A percentile compares a stretch with the other conserved stretches of the same genome.
These are phyloP conservation scores for Aspergillus ochraceoroseus DNA, from an alignment of 2,329 filamentous ascomycete genomes.

Conservation along the genomic window DNA sequence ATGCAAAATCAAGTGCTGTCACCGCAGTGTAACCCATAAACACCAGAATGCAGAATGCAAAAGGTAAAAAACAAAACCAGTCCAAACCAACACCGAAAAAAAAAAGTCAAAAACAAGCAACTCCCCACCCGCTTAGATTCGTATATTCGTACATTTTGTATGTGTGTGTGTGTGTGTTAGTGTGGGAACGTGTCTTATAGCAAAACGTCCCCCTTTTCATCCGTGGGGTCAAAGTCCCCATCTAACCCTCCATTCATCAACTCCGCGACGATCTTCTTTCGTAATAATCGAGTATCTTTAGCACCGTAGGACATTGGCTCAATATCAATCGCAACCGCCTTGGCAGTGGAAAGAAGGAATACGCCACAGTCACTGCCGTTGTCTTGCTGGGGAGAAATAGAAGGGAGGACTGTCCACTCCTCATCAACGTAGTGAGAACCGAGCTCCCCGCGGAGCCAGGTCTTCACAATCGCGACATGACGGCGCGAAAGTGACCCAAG, in stretches of 20 bases:
- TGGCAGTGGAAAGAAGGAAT: conserved; percentile 48
- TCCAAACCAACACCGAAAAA: conserved; percentile 1
- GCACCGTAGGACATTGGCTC: conserved; percentile 43
- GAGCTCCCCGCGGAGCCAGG: conserved; percentile 44
- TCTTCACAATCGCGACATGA: conserved; percentile 37
- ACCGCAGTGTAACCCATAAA: too few species aligned
- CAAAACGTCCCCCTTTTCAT: conserved; percentile 18
- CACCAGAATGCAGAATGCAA: too few species aligned
- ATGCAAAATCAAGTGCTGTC: too few species aligned
- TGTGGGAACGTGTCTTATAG: too few species aligned
- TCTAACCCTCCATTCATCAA: conserved; percentile 44
- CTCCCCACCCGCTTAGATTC: too few species aligned
- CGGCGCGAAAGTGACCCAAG: conserved; percentile 32
- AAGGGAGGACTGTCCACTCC: conserved; percentile 43
- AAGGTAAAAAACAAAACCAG: conserved; percentile 6
- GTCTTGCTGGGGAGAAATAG: conserved; percentile 42
- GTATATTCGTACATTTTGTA: background rate
- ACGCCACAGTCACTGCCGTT: conserved; percentile 50
- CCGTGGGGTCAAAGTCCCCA: conserved; percentile 39
- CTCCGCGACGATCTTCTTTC: conserved; percentile 47
- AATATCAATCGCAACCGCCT: conserved; percentile 44
- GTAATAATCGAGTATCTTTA: conserved; percentile 38
- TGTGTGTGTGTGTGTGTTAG: too few species aligned
- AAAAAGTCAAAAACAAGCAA: conserved; percentile 1
- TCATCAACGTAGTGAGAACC: conserved; percentile 37